Evolutionary conservation across 2,329 filamentous ascomycete genomes (phyloP), one percentile per base, ranked within the genome.

Genomic region (Chaetomium sp.): DNA sequence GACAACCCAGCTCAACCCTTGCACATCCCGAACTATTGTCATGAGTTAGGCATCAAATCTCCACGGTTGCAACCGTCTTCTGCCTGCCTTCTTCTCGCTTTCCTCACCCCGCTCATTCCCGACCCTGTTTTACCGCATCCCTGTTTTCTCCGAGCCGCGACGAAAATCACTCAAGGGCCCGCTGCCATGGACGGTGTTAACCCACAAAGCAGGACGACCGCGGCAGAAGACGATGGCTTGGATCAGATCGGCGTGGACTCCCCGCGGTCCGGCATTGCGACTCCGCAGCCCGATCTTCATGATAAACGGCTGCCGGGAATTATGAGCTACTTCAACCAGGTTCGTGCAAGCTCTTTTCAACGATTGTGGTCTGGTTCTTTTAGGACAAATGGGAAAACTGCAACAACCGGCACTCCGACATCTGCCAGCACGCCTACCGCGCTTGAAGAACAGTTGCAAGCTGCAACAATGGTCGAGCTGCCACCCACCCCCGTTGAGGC

Each of bases 291-390:
- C 64, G 92, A 97, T 74, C 86, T 88, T 61, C 86, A 88, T 69
- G 94, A 99, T 77, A 96, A 96, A 77, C 88, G 94, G 75, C 80
- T 95, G 70, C 94, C 94, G 65, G 89, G 91, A 71, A 95, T 97
- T 77, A 87, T 94, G 81, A 95, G 87, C 79, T 96, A 94, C 80
- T 96, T 97, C 82, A 88, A 87, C 78, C 94, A 99, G 92, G 94
- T 99, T 95, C 86, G 94, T 96, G 82, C 82, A 80, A 84, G 82
- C 78, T 84, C 85, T 85, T 80, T 81, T 80, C 74, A 77, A 64
- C 69, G 71, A 70, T 72, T 71, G 66, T 70, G 70, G 64, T 71
- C 69, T 65, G 66, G 69, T 64, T 67, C 67, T 57, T 71, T 70
- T 65, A 67, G 68, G 67, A 69, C 66, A 62, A 66, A 69, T 70